These are phyloP conservation scores for Paecilomyces dactylethromorphus DNA, from an alignment of 2,329 filamentous ascomycete species.

Conservation along the genomic window DNA sequence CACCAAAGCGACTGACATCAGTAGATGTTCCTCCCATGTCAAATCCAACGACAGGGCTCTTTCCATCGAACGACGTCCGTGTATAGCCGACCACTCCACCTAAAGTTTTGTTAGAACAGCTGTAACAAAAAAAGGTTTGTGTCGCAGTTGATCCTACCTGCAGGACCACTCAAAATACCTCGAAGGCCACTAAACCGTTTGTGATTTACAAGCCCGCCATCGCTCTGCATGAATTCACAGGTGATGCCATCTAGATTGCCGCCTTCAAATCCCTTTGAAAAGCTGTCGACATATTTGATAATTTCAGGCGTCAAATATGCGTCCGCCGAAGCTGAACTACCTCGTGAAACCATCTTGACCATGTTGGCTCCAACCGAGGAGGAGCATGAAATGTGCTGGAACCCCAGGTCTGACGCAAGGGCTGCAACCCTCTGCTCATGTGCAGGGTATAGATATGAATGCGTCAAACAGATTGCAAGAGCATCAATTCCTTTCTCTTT, in stretches of 20 bases:
- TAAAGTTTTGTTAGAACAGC: too few relatives aligned
- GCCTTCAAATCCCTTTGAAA: constrained; percentile 57
- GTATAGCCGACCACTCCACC: constrained; percentile 80
- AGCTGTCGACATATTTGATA: constrained; percentile 60
- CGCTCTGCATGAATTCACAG: constrained; percentile 93
- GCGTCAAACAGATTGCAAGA: too few relatives aligned
- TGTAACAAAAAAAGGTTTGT: too few relatives aligned
- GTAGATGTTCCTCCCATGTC: constrained; percentile 92
- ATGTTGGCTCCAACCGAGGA: constrained; percentile 85
- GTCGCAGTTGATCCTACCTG: constrained; percentile 23
- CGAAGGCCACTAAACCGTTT: constrained; percentile 51
- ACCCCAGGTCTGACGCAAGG: constrained; percentile 73
- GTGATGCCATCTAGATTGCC: constrained; percentile 60
- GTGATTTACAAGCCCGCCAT: constrained; percentile 55
- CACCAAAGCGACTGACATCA: constrained; percentile 71
- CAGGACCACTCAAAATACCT: constrained; percentile 81
- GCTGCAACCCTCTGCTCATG: constrained; percentile 39
- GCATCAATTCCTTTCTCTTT: too few relatives aligned
- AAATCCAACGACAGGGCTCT: constrained; percentile 80
- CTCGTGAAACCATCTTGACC: constrained; percentile 63
- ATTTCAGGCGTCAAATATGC: constrained; percentile 76
- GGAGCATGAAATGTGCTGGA: constrained; percentile 72
- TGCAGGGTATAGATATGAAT: too few relatives aligned
- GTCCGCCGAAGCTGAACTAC: constrained; percentile 71
- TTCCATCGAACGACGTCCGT: constrained; percentile 73